These are phyloP conservation scores for Auxenochlorella pyrenoidosa DNA, from an alignment of 139 green algal genomes.

Conservation along the genomic window DNA sequence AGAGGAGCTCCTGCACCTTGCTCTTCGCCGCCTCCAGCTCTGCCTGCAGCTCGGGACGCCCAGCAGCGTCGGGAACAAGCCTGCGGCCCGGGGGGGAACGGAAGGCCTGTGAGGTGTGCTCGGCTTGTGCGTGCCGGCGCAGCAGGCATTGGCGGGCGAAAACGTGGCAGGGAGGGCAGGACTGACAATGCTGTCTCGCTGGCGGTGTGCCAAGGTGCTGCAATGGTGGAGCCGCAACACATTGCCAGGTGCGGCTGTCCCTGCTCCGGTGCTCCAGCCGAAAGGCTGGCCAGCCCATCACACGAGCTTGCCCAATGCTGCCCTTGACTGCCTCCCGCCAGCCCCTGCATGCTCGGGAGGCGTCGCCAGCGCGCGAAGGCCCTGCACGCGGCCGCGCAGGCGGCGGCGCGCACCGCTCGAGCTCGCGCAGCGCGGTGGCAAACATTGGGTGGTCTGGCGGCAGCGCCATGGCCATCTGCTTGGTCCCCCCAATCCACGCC, in stretches of 20 bases:
- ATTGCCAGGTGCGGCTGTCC: too few relatives aligned
- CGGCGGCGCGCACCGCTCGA: not conserved
- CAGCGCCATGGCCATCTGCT: slow-evolving; percentile 29
- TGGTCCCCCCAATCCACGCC: slow-evolving; percentile 16
- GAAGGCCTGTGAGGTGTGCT: not conserved
- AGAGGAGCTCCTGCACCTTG: slow-evolving; percentile 11
- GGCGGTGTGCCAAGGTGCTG: too few relatives aligned
- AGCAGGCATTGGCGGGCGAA: not conserved
- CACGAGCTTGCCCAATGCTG: too few relatives aligned
- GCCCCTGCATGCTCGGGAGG: too few relatives aligned
- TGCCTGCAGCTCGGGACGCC: not conserved
- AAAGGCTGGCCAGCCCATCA: too few relatives aligned
- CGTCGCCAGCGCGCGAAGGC: too few relatives aligned
- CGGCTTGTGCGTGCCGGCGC: not conserved
- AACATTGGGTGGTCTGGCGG: slow-evolving; percentile 23
- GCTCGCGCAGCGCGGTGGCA: slow-evolving; percentile 8
- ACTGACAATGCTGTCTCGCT: too few relatives aligned
- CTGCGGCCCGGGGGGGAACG: not conserved
- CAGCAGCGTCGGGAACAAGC: not conserved
- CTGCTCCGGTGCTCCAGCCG: too few relatives aligned
- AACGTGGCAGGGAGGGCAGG: too few relatives aligned
- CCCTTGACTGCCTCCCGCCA: too few relatives aligned
- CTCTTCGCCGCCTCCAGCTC: slow-evolving; percentile 17
- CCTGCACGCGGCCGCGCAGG: too few relatives aligned
- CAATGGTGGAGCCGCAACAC: too few relatives aligned